Base-by-base conservation (phyloP, 768 basidiomycete species). In the Rhodotorula taiwanensis region DNA sequence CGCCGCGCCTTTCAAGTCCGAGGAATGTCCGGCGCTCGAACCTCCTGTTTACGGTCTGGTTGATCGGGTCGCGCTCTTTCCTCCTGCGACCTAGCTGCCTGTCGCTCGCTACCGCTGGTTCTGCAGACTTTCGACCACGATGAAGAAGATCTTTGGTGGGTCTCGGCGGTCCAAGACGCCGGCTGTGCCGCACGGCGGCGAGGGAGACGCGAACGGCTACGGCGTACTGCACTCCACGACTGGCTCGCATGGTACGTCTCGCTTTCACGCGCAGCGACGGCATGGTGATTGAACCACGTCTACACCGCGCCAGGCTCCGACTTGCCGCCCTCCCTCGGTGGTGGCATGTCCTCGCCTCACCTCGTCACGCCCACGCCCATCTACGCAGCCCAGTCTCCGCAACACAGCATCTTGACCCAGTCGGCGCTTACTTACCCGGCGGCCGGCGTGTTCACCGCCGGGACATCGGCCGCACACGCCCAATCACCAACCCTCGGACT, bases 111-210 rank as follows among this genome's bases (percentile, higher is more conserved):
- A n/a, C n/a, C n/a, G n/a, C n/a, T n/a, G n/a, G n/a, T n/a, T n/a
- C n/a, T n/a, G n/a, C n/a, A n/a, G n/a, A n/a, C n/a, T n/a, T n/a
- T n/a, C n/a, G n/a, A n/a, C n/a, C n/a, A n/a, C 14, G 16, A 64
- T 64, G 63, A 64, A 64, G 57, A 64, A 55, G 53, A 58, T 64
- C 48, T 53, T 64, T n/a, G 21, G 52, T n/a, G 45, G 30, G n/a
- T 39, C 36, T 9, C 44, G 43, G 47, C 52, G 53, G 31, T 36
- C 30, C 52, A 58, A 55, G 47, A 25, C 51, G 9, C 49, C 49
- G 9, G 30, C 14, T 8, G 30, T 16, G 11, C 43, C 43, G 3
- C 20, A 27, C 25, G 34, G 33, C 15, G 34, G n/a, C 6, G 50
- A 7, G 25, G 9, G 28, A 7, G 28, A 2, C 21, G 14, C 15